Conservation (phyloP, 768 basidiomycete species). For the Mycena indigotica region DNA sequence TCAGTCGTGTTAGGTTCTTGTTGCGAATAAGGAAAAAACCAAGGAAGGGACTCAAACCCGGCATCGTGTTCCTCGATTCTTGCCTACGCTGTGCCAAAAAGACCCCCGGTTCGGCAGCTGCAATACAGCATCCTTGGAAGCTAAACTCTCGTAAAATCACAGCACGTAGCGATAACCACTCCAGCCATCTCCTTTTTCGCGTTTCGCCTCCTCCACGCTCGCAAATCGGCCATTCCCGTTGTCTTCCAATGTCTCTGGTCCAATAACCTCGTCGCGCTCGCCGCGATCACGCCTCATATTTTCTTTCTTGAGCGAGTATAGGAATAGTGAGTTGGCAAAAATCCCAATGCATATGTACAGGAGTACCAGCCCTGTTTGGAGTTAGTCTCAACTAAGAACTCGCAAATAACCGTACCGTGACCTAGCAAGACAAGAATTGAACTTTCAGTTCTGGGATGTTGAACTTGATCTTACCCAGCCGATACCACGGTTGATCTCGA, state of each 20-base stretch:
- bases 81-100: no score
- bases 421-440: no score
- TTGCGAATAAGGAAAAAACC: no score
- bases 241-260: slow-evolving; percentile 51
- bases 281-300: slow-evolving; percentile 66
- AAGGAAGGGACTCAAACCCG: no score
- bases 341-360: slow-evolving; percentile 71
- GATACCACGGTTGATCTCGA: slow-evolving; percentile 66
- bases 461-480: slow-evolving; percentile 36
- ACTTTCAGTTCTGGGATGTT: no score
- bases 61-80: no score
- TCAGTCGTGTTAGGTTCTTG: no score
- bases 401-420: no score
- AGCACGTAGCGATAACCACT: slow-evolving; percentile 74
- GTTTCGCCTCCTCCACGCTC: slow-evolving; percentile 58
- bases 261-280: slow-evolving; percentile 68
- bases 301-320: slow-evolving; percentile 54
- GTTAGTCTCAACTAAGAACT: no score
- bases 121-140: neutral
- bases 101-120: no score
- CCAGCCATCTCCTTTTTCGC: slow-evolving; percentile 70
- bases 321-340: slow-evolving; percentile 51
- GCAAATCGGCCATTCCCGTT: slow-evolving; percentile 56
- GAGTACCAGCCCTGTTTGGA: slow-evolving; percentile 53
- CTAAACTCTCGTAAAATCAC: no score